Evolutionary conservation across 2,329 filamentous ascomycete species (phyloP).

Genomic region (Capronia epimyces): DNA sequence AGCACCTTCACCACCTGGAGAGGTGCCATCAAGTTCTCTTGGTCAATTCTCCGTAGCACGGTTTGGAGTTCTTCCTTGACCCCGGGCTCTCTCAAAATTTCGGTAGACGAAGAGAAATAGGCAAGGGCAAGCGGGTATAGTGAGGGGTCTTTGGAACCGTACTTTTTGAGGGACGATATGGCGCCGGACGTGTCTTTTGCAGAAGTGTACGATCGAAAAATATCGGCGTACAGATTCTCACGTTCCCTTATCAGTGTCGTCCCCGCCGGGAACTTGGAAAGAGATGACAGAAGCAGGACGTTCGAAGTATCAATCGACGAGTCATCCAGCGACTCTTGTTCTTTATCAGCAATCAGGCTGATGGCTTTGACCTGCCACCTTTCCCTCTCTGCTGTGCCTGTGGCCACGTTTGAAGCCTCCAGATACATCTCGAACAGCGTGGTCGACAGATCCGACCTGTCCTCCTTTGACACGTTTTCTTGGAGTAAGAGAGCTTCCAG

Average conservation of each 20-base stretch:
- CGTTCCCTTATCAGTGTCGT: slow-evolving; percentile 91
- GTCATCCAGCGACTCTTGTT: slow-evolving; percentile 28
- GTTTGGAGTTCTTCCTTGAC: slow-evolving; percentile 66
- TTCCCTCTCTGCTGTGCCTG: slow-evolving; percentile 56
- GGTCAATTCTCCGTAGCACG: slow-evolving; percentile 79
- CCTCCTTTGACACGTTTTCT: slow-evolving; percentile 62
- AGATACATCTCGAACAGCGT: slow-evolving; percentile 98
- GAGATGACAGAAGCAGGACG: slow-evolving; percentile 82
- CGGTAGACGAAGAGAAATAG: slow-evolving; percentile 82
- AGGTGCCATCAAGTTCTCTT: slow-evolving; percentile 87
- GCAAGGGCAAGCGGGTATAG: slow-evolving; percentile 87
- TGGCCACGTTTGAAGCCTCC: slow-evolving; percentile 74
- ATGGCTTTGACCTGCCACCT: slow-evolving; percentile 91
- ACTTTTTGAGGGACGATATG: slow-evolving; percentile 83
- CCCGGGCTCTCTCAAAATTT: slow-evolving; percentile 78
- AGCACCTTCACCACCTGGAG: slow-evolving; percentile 94
- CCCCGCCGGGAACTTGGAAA: slow-evolving; percentile 84
- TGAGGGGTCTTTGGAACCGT: slow-evolving; percentile 83
- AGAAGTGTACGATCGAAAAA: slow-evolving; percentile 91
- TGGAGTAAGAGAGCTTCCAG: slow-evolving; percentile 80
- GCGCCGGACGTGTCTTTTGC: slow-evolving; percentile 87
- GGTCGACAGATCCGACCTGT: slow-evolving; percentile 83
- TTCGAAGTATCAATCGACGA: slow-evolving; percentile 85
- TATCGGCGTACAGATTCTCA: slow-evolving; percentile 84
- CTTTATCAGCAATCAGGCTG: slow-evolving; percentile 71